Percentiles rank a stretch among this genome's conserved stretches.
These are phyloP conservation scores for Dictyostelium purpureum DNA, from an alignment of 78 protist species.

Conservation along the genomic window DNA sequence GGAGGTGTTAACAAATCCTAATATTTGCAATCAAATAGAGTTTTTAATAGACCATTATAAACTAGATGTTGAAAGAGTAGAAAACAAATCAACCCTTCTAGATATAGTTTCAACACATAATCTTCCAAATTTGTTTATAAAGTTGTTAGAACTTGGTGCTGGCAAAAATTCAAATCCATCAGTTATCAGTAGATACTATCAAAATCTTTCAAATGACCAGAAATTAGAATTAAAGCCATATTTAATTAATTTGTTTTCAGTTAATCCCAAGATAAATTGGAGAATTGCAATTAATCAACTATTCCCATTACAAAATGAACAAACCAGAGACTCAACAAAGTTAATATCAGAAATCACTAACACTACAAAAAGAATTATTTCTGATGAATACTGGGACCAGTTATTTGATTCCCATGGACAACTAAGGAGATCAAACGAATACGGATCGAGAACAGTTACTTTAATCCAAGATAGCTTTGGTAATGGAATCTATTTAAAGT, in stretches of 20 bases:
- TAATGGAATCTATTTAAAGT: neutral
- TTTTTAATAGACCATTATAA: neutral
- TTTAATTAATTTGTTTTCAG: neutral
- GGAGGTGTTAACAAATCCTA: neutral
- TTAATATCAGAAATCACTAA: too few species aligned
- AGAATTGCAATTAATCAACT: neutral
- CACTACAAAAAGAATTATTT: neutral
- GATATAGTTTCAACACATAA: neutral
- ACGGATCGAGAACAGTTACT: neutral
- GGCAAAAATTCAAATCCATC: neutral
- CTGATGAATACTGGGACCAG: neutral
- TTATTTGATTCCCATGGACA: neutral
- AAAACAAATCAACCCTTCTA: neutral
- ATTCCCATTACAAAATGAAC: neutral
- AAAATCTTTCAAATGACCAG: neutral
- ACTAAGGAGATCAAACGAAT: neutral
- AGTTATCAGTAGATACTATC: neutral
- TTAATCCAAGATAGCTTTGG: neutral
- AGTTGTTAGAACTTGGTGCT: neutral
- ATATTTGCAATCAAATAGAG: neutral
- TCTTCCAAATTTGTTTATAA: neutral
- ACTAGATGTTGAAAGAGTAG: neutral
- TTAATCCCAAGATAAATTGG: neutral
- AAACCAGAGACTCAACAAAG: too few species aligned
- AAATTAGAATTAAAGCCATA: neutral